Evolutionary conservation across 225 moss, liverwort and hornwort species (phyloP), one percentile per base, ranked within the genome.

Genomic region (Bryum argenteum): DNA sequence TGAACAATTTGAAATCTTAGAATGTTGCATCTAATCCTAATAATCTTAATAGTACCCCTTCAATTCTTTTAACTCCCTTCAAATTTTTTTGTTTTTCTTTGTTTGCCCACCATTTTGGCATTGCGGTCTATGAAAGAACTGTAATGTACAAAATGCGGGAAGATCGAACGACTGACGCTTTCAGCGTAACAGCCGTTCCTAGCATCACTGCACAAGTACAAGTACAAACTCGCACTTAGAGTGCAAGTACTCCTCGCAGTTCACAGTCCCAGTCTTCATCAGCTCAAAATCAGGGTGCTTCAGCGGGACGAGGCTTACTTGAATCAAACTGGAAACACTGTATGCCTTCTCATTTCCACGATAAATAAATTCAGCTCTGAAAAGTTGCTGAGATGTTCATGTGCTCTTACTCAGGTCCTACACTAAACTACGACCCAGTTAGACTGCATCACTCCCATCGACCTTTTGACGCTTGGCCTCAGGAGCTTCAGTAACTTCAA

Each of bases 391-490:
- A 71, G 43, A 65, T 38, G 70, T 53, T 77, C 66, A 43, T 28
- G 63, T 72, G 58, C 50, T 58, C 63, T 67, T 59, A 40, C 65
- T 48, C 65, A 28, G 47, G 15, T 53, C 51, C 51, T 66, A 62
- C 28, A 40, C 22, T 66, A 62, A 20, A 40, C 22, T 74, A 66
- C 42, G 16, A 48, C 48, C 17, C 62, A 57, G 20, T 67, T 65
- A 38, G 47, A 47, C 28, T 80, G 20, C 10, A 71, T 84, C 75
- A 77, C 52, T 86, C n/a, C n/a, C 75, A 20, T 71, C 79, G 14
- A 80, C 33, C 69, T 79, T 89, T 69, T 82, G 89, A 44, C 89
- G 86, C 75, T 89, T 89, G 69, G 79, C 66, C 8, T 54, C 74
- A 52, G 37, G 13, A 72, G 50, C 58, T 70, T 70, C 38, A 47